Percentiles rank a stretch among this genome's conserved stretches.
Conservation (phyloP, 768 basidiomycete genomes). For the Phanerodontia chrysosporium region DNA sequence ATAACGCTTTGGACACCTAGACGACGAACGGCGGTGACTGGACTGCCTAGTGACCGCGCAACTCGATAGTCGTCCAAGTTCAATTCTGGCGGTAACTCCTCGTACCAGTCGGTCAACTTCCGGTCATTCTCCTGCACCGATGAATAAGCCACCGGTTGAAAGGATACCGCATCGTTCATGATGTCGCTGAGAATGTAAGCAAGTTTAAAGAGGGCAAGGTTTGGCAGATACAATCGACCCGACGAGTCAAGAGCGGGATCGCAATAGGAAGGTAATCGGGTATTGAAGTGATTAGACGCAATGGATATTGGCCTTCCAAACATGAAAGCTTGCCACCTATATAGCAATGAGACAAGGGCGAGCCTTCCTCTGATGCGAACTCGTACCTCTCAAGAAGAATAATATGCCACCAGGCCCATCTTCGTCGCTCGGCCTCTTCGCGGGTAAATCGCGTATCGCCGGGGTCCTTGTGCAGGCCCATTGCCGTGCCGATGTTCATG, state of each 20-base stretch:
- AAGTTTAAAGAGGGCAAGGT: conserved; percentile 59
- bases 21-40: conserved; percentile 54
- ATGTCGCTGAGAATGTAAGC: conserved; percentile 76
- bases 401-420: conserved; percentile 93
- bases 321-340: conserved; percentile 84
- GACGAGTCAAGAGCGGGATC: conserved; percentile 60
- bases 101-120: conserved; percentile 70
- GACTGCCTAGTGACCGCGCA: conserved; percentile 66
- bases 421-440: conserved; percentile 67
- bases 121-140: conserved; percentile 70
- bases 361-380: background rate
- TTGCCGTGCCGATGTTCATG: conserved; percentile 69
- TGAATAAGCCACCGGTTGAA: conserved; percentile 70
- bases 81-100: conserved; percentile 68
- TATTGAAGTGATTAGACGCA: conserved; percentile 81
- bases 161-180: conserved; percentile 79
- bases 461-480: conserved; percentile 88
- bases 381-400: conserved; percentile 70
- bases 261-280: conserved; percentile 66
- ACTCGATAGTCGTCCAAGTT: conserved; percentile 74
- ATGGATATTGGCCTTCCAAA: conserved; percentile 76
- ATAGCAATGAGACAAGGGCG: background rate
- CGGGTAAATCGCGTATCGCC: conserved; percentile 68
- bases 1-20: conserved; percentile 80
- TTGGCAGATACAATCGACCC: conserved; percentile 66